Evolutionary conservation across 1,139 yeast genomes (phyloP), one percentile per base, ranked within the genome.

Genomic region (Keqinozyma sinolaborantium): DNA sequence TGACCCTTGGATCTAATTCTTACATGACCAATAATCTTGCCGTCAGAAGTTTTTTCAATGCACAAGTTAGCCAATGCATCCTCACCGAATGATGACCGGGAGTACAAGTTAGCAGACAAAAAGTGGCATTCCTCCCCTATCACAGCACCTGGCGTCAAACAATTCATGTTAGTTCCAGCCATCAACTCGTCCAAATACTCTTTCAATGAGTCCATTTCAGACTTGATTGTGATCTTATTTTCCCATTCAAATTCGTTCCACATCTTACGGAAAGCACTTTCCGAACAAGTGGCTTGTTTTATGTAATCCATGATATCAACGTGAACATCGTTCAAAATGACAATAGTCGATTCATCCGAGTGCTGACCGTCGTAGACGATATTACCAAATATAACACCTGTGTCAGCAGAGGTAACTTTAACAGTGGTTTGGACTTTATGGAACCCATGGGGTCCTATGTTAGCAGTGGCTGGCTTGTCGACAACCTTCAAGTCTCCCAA

Each of bases 171-270:
- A 8, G 98, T 92, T 30, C 88, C 92, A 40, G 72, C 70, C 64
- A 87, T 70, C 50, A 94, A 67, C 49, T 77, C 82, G 37, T 81
- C 83, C 58, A 94, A 70, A 62, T 87, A 94, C 31, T 78, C 86
- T 53, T 82, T 83, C 53, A 94, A 73, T 2, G 90, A 65, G 26
- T 75, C 62, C 49, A 82, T 71, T 35, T 70, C 71, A 3, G 95
- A 80, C 48, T 84, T 82, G 54, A 94, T 85, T 41, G 92, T 85
- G 51, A 94, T 92, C 68, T 94, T 94, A 66, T 94, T 94, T 62
- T 94, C 99, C 99, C 99, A 94, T 64, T 94, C 99, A 56, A 94
- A 94, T 58, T 90, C 97, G 57, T 88, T 86, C 99, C 99, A 94
- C 97, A 90, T 90, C 50, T 81, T 78, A 51, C 98, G 85, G 85